Evolutionary conservation across 2,329 filamentous ascomycete genomes (phyloP).

Genomic region (Bipolaris oryzae): DNA sequence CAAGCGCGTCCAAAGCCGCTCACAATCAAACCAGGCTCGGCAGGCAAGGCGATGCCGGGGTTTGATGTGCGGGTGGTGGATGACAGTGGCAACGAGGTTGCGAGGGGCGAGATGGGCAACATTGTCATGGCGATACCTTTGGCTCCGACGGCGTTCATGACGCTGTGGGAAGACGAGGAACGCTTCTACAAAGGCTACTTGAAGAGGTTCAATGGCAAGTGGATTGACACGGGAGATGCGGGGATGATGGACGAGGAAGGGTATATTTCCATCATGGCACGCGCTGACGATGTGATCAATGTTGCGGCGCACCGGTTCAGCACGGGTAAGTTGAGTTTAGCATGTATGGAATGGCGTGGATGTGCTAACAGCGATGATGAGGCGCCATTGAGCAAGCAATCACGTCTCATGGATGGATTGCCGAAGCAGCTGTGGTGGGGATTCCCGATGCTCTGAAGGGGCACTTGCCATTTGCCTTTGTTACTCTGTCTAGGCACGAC

Average conservation of each 20-base stretch:
- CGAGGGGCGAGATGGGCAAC: constrained; percentile 82
- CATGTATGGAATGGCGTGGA: background rate
- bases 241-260: constrained; percentile 81
- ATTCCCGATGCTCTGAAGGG: constrained; percentile 88
- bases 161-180: constrained; percentile 83
- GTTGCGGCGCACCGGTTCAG: constrained; percentile 92
- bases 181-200: constrained; percentile 86
- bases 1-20: constrained; percentile 56
- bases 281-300: constrained; percentile 87
- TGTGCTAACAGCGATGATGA: constrained; percentile 40
- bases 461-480: constrained; percentile 88
- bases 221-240: constrained; percentile 90
- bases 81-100: constrained; percentile 74
- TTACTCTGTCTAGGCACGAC: constrained; percentile 64
- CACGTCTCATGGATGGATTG: constrained; percentile 76
- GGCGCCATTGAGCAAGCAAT: constrained; percentile 91
- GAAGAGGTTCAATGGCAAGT: constrained; percentile 78
- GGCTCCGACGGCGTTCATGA: constrained; percentile 84
- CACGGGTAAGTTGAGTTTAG: constrained; percentile 65
- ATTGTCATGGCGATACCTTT: constrained; percentile 84
- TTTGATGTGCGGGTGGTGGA: constrained; percentile 87
- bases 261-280: constrained; percentile 67
- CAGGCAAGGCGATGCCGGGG: constrained; percentile 88
- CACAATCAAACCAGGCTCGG: constrained; percentile 78
- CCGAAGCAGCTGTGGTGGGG: constrained; percentile 84